phyloP scores from a whole-genome alignment of 345 rosid genomes.

The Lumnitzera racemosa region DNA sequence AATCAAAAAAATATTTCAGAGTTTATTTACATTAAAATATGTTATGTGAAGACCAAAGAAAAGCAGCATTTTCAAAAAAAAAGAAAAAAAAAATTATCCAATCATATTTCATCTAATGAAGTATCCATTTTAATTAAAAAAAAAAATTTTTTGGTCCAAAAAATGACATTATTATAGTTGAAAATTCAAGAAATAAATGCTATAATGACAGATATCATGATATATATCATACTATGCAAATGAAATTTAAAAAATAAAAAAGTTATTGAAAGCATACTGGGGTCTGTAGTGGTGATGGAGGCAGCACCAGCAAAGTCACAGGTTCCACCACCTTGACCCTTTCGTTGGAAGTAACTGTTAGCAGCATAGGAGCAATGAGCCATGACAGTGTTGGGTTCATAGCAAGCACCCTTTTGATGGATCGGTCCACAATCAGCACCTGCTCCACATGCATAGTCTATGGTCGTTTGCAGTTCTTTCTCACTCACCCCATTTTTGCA shows the following conservation, averaged over 20 bases:
- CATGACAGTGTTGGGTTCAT: slow-evolving; percentile 61
- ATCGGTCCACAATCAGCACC: slow-evolving; percentile 86
- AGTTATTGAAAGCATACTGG: slow-evolving; percentile 30
- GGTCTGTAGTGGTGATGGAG: slow-evolving; percentile 35
- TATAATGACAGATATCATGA: too few species aligned
- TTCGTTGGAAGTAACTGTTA: slow-evolving; percentile 83
- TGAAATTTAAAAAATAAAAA: not conserved
- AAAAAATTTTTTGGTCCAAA: too few species aligned
- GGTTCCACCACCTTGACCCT: slow-evolving; percentile 58
- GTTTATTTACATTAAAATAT: too few species aligned
- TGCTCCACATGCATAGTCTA: slow-evolving; percentile 94
- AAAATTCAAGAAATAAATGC: too few species aligned
- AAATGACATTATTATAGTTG: too few species aligned
- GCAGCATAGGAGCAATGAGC: slow-evolving; percentile 84
- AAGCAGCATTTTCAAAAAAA: too few species aligned
- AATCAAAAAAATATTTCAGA: too few species aligned
- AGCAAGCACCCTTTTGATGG: slow-evolving; percentile 55
- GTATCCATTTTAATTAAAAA: too few species aligned
- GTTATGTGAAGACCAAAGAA: too few species aligned
- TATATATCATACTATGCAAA: not conserved
- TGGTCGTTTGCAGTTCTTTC: slow-evolving; percentile 50
- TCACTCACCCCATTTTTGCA: slow-evolving; percentile 62
- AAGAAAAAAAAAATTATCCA: too few species aligned
- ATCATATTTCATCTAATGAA: too few species aligned
- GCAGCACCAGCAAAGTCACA: slow-evolving; percentile 88